Evolutionary conservation across 495 filamentous ascomycete genomes (phyloP).

Genomic region (Neurospora sp.): DNA sequence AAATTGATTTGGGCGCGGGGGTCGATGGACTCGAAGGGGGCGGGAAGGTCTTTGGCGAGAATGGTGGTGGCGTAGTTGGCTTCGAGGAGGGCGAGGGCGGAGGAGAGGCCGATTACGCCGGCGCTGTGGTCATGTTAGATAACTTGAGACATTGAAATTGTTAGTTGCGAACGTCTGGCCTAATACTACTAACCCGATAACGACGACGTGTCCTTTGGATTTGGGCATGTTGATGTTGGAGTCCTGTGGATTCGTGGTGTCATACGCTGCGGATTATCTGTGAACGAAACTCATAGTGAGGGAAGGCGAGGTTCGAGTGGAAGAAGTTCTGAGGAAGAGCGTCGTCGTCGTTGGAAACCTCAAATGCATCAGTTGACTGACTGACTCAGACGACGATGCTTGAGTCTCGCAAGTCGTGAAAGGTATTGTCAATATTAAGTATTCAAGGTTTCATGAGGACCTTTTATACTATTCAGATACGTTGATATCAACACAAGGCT

Average conservation of each 20-base stretch:
- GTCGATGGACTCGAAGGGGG: constrained; percentile 32
- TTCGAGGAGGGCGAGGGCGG: constrained; percentile 41
- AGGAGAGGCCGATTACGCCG: constrained; percentile 49
- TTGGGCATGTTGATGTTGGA: background rate
- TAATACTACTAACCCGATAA: constrained; percentile 1
- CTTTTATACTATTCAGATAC: background rate
- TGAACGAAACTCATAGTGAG: background rate
- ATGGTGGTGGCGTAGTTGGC: constrained; percentile 39
- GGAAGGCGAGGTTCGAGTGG: background rate
- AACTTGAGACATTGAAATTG: background rate
- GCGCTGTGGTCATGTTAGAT: constrained; percentile 30
- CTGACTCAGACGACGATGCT: background rate
- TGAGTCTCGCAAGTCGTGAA: background rate
- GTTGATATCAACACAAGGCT: background rate
- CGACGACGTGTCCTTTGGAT: constrained; percentile 3
- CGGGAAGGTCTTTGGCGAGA: constrained; percentile 48
- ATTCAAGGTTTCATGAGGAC: background rate
- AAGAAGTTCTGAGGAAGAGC: background rate
- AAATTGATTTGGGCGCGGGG: constrained; percentile 43
- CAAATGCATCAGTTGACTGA: background rate
- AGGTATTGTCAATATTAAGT: background rate
- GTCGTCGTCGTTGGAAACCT: background rate
- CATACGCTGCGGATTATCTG: background rate
- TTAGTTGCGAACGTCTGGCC: background rate
- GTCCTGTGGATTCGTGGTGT: background rate